phyloP scores from a whole-genome alignment of 2,329 filamentous ascomycete genomes.

The Sarocladiaceae sp. region DNA sequence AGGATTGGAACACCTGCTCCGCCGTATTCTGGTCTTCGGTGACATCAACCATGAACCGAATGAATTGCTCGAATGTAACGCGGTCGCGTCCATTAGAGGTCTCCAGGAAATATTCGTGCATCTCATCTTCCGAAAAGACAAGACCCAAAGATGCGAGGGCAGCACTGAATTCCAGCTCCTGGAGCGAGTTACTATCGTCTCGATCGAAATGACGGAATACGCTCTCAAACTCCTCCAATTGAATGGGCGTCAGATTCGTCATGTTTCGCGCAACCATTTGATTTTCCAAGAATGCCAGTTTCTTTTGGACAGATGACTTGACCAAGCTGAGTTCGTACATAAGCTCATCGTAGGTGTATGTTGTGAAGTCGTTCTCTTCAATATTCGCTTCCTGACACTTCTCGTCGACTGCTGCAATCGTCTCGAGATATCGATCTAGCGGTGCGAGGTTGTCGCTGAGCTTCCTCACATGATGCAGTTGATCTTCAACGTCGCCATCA shows the following conservation, averaged over 20 bases:
- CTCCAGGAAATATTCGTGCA: constrained; percentile 90
- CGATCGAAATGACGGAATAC: constrained; percentile 98
- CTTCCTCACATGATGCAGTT: constrained; percentile 79
- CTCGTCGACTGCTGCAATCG: constrained; percentile 79
- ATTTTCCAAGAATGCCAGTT: constrained; percentile 94
- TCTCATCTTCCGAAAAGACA: constrained; percentile 96
- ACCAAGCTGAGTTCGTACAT: constrained; percentile 91
- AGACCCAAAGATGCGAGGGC: constrained; percentile 91
- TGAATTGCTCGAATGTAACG: constrained; percentile 98
- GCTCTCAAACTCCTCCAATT: constrained; percentile 96
- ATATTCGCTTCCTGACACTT: constrained; percentile 97
- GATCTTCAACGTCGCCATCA: constrained; percentile 94
- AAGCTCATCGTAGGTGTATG: constrained; percentile 95
- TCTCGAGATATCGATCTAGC: constrained; percentile 84
- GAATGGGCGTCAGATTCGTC: constrained; percentile 97
- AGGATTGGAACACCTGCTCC: constrained; percentile 97
- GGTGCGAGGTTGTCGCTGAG: constrained; percentile 82
- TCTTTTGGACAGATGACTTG: constrained; percentile 89
- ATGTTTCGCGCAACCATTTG: constrained; percentile 97
- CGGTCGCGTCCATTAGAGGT: constrained; percentile 75
- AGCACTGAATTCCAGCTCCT: constrained; percentile 93
- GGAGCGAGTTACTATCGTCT: constrained; percentile 82
- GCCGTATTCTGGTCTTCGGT: constrained; percentile 99
- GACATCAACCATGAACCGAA: constrained; percentile 98
- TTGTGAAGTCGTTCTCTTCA: constrained; percentile 99